Percentiles rank a stretch among this genome's conserved stretches.
Conservation (phyloP, 495 filamentous ascomycete genomes). For the Cairneyella variabilis region DNA sequence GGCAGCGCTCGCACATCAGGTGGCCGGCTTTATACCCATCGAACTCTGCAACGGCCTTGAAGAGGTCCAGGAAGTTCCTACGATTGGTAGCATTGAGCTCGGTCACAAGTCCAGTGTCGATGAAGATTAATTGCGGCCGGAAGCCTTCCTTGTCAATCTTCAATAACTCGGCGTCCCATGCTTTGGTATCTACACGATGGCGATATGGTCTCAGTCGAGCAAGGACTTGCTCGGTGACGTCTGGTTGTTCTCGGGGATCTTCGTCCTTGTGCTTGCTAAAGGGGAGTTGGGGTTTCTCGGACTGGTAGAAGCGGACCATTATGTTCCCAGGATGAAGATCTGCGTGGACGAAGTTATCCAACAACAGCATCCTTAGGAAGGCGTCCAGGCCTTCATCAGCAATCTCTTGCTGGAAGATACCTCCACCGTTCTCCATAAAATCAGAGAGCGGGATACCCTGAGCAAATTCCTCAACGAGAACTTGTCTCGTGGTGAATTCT, state of each 20-base stretch:
- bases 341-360: conserved; percentile 99
- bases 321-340: conserved; percentile 98
- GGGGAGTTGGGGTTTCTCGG: conserved; percentile 62
- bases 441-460: conserved; percentile 87
- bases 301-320: conserved; percentile 98
- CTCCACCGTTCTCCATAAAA: conserved; percentile 87
- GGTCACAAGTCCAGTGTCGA: conserved; percentile 95
- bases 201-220: conserved; percentile 70
- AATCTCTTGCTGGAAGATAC: conserved; percentile 89
- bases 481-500: conserved; percentile 85
- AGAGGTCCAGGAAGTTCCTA: conserved; percentile 90
- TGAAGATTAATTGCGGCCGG: conserved; percentile 93
- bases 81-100: conserved; percentile 85
- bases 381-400: conserved; percentile 94
- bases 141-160: conserved; percentile 88
- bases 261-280: conserved; percentile 43
- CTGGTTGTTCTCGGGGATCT: conserved; percentile 54
- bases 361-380: conserved; percentile 95
- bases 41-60: conserved; percentile 94
- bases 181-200: conserved; percentile 46
- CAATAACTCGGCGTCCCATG: conserved; percentile 69
- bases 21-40: conserved; percentile 94
- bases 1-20: conserved; percentile 92
- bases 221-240: conserved; percentile 86
- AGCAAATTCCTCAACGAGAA: conserved; percentile 94